A percentile compares a stretch with the other conserved stretches of the same genome.
phyloP scores from a whole-genome alignment of 2,329 filamentous ascomycete species.

The Escovopsis sp. region DNA sequence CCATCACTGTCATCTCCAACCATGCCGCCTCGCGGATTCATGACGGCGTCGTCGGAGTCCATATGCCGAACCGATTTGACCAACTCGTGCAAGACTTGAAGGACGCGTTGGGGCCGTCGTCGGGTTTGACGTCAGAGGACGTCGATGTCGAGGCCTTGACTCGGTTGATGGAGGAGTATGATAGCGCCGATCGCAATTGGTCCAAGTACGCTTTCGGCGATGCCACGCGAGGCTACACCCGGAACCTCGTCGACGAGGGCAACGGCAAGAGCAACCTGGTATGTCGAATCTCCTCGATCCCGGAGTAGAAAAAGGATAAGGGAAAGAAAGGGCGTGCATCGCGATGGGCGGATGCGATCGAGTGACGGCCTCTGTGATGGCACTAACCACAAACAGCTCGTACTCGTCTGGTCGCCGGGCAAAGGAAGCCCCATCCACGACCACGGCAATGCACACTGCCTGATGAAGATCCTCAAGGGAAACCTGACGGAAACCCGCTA shows the following conservation, averaged over 20 bases:
- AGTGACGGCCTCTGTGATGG: background rate
- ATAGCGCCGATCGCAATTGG: slow-evolving; percentile 58
- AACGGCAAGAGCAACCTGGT: slow-evolving; percentile 68
- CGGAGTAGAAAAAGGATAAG: background rate
- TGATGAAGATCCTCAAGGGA: slow-evolving; percentile 81
- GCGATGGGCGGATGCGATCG: background rate
- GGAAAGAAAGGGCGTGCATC: slow-evolving; percentile 8
- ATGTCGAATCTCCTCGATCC: slow-evolving; percentile 15
- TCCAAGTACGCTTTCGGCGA: slow-evolving; percentile 60
- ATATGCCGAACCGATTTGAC: slow-evolving; percentile 39
- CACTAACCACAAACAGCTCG: slow-evolving; percentile 37
- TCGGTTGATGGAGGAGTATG: slow-evolving; percentile 59
- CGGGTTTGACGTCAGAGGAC: slow-evolving; percentile 68
- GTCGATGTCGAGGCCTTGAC: slow-evolving; percentile 61
- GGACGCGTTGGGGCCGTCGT: slow-evolving; percentile 60
- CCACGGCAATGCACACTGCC: slow-evolving; percentile 74
- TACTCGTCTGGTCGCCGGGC: slow-evolving; percentile 80
- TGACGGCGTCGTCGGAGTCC: slow-evolving; percentile 11
- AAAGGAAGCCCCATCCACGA: slow-evolving; percentile 80
- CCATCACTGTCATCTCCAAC: slow-evolving; percentile 19
- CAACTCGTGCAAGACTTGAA: slow-evolving; percentile 60
- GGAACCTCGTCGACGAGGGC: slow-evolving; percentile 80
- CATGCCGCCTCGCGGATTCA: slow-evolving; percentile 8
- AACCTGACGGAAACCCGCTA: slow-evolving; percentile 70
- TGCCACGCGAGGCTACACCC: slow-evolving; percentile 55